Evolutionary conservation across 805 yeast species (phyloP).

Genomic region (Pichia ethanolica): DNA sequence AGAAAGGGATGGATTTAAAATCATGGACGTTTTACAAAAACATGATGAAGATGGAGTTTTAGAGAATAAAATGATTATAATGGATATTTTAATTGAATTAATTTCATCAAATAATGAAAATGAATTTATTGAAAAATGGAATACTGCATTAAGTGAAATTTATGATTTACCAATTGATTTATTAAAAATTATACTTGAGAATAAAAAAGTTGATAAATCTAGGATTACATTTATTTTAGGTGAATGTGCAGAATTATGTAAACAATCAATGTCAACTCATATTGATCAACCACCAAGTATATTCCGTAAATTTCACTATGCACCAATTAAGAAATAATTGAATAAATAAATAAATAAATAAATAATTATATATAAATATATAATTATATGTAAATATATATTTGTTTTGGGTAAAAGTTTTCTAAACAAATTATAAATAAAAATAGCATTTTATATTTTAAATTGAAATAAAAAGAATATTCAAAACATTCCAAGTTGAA

Average conservation of each 20-base stretch:
- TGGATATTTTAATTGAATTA: constrained; percentile 57
- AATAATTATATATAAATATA: not conserved
- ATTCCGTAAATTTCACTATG: constrained; percentile 10
- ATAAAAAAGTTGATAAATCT: constrained; percentile 25
- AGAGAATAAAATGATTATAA: constrained; percentile 35
- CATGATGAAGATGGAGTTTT: constrained; percentile 24
- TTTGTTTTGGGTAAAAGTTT: too few species aligned
- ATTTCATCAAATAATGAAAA: constrained; percentile 38
- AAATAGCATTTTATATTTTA: too few species aligned
- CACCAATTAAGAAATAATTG: not conserved
- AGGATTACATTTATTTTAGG: constrained; percentile 17
- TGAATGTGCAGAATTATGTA: constrained; percentile 17
- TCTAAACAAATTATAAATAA: too few species aligned
- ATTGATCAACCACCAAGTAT: constrained; percentile 2
- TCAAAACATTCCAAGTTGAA: constrained; percentile 10
- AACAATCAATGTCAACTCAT: constrained; percentile 3
- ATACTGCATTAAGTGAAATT: constrained; percentile 51
- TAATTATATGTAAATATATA: not conserved
- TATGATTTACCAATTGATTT: constrained; percentile 74
- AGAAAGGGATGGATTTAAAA: constrained; percentile 51
- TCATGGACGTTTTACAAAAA: constrained; percentile 46
- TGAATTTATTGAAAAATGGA: constrained; percentile 35
- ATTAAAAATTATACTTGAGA: constrained; percentile 53
- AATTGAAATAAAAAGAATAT: constrained; percentile 5
- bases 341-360: not conserved